phyloP scores from a whole-genome alignment of 2,329 filamentous ascomycete species.

The Dissoconium aciculare region DNA sequence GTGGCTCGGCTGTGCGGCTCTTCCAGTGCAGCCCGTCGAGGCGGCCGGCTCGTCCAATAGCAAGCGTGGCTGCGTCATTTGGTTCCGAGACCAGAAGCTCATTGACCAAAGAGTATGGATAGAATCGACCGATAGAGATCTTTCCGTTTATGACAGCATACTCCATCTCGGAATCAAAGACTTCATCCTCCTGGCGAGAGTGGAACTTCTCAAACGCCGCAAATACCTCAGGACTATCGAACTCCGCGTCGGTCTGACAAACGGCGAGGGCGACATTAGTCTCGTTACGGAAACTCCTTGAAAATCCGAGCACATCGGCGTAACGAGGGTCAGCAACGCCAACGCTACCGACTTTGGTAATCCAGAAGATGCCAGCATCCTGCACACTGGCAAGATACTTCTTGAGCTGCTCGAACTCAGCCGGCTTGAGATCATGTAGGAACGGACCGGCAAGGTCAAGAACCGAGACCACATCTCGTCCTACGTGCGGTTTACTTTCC shows the following conservation, averaged over 20 bases:
- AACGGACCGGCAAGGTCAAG: neutral
- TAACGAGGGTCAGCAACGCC: neutral
- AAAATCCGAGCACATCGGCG: neutral
- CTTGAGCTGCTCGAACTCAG: neutral
- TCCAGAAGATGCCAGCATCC: slow-evolving; percentile 3
- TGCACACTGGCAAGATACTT: neutral
- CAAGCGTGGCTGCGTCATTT: neutral
- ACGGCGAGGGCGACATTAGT: neutral
- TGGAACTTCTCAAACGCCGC: neutral
- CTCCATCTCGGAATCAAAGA: neutral
- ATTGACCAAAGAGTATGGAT: slow-evolving; percentile 3
- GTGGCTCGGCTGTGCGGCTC: neutral
- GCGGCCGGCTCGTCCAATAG: neutral
- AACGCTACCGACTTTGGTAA: slow-evolving; percentile 3
- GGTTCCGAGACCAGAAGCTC: too few species aligned
- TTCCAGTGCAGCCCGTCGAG: neutral
- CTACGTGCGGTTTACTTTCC: neutral
- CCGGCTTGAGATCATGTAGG: neutral
- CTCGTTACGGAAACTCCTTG: neutral
- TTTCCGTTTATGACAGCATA: slow-evolving; percentile 4
- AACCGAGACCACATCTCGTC: neutral
- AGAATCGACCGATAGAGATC: slow-evolving; percentile 2
- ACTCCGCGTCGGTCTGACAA: slow-evolving; percentile 1
- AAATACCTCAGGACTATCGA: neutral
- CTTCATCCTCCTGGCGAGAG: neutral